Evolutionary conservation across 2,329 filamentous ascomycete species (phyloP).

Genomic region (Sarocladium strictum): DNA sequence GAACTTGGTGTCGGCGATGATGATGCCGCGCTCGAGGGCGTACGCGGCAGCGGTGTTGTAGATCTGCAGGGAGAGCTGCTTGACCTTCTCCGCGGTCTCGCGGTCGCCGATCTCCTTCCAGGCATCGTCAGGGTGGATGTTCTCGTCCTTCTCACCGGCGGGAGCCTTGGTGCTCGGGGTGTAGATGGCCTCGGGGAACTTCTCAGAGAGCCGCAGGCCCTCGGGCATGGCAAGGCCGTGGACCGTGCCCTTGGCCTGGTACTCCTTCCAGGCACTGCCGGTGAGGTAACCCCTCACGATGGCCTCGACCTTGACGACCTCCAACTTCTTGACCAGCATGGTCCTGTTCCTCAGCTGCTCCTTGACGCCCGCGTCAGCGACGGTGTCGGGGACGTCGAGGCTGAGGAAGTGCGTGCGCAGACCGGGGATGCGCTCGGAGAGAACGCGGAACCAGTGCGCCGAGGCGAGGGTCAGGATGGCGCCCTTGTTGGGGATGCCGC

Average conservation of each 20-base stretch:
- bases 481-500: conserved; percentile 53
- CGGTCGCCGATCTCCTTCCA: conserved; percentile 32
- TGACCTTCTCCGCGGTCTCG: conserved; percentile 24
- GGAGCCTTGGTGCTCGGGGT: conserved; percentile 85
- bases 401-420: conserved; percentile 48
- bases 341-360: conserved; percentile 55
- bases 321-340: conserved; percentile 71
- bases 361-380: conserved; percentile 35
- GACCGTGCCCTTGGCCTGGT: conserved; percentile 67
- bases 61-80: conserved; percentile 24
- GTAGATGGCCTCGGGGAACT: conserved; percentile 60
- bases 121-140: conserved; percentile 68
- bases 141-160: conserved; percentile 72
- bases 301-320: conserved; percentile 48
- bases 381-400: conserved; percentile 29
- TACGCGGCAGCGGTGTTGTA: conserved; percentile 50
- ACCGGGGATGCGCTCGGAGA: conserved; percentile 36
- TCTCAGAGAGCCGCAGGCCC: conserved; percentile 65
- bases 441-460: conserved; percentile 49
- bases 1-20: conserved; percentile 41
- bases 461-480: conserved; percentile 36
- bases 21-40: conserved; percentile 38
- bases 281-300: conserved; percentile 82
- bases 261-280: conserved; percentile 76
- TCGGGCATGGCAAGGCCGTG: conserved; percentile 66